Base-by-base conservation (phyloP, 192 early-diverging fungal species). In the Tieghemiomyces parasiticus region DNA sequence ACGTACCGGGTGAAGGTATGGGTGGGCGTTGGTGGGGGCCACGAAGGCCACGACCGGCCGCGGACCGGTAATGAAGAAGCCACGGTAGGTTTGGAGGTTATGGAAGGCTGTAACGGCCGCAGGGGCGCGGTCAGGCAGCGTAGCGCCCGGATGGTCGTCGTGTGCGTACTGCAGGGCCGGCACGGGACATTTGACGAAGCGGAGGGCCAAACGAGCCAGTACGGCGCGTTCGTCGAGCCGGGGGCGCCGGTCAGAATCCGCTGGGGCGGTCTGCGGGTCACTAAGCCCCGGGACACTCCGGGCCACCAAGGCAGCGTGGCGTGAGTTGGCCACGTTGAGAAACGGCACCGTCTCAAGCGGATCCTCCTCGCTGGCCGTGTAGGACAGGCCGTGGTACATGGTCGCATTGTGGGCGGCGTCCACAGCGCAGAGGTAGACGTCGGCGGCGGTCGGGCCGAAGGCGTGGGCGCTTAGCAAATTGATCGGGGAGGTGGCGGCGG, bases 181-280 rank as follows among this genome's bases (percentile, higher is more conserved):
- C 25, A 2, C 46, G 3, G 28, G 48, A 44, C 31, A 52, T 32
- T 35, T 38, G 45, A 19, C 6, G 35, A 56, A 42, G 3, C 58
- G 58, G 26, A 31, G 22, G 28, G 35, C 26, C 32, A 49, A 19
- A 6, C 35, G 44, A 9, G 58, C 30, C 34, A 19, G 22, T 26
- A 49, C 20, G 9, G 31, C 42, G 30, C 24, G 12, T 46, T 61
- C 13, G 49, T 33, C n/a, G 49, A 50, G 24, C 53, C 33, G 26
- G 33, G 30, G 26, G n/a, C 22, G 19, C n/a, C 33, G n/a, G 3
- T 19, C 19, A 3, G 6, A 55, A 26, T 3, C 20, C 53, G 1
- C 62, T 65, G 19, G 65, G 32, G 53, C 69, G 68, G 62, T 68
- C 72, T 4, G 70, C 8, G 19, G 29, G 2, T 8, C 4, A n/a